Conservation (phyloP, 441 rosid genomes). For the Monsonia emarginata region DNA sequence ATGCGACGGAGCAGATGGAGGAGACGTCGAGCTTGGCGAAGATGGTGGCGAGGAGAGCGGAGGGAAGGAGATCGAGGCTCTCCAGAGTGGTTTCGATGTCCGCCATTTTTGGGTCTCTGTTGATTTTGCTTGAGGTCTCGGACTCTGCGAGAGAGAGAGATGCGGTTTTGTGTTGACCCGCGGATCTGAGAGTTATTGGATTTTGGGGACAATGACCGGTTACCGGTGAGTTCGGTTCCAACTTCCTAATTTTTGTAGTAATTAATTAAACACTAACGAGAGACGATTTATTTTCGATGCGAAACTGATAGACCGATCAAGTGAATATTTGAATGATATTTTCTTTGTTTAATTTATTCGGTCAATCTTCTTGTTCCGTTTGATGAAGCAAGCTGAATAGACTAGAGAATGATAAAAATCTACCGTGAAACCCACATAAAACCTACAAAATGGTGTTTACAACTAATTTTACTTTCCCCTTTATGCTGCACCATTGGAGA, state of each 20-base stretch:
- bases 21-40: constrained; percentile 67
- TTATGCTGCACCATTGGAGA: too few species aligned
- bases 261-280: too few species aligned
- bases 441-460: too few species aligned
- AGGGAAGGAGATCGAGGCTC: constrained; percentile 58
- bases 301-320: too few species aligned
- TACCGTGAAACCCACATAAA: too few species aligned
- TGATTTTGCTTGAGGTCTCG: neutral
- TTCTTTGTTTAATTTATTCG: too few species aligned
- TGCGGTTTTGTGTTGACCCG: neutral
- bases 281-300: too few species aligned
- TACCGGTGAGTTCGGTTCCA: neutral
- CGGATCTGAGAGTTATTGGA: neutral
- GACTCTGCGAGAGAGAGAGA: neutral
- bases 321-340: too few species aligned
- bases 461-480: too few species aligned
- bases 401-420: too few species aligned
- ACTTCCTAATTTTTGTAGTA: neutral
- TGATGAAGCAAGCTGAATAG: too few species aligned
- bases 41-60: constrained; percentile 49
- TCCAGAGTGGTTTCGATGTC: constrained; percentile 16
- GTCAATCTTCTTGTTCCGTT: too few species aligned
- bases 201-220: neutral
- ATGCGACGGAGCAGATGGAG: constrained; percentile 60
- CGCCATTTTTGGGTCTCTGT: constrained; percentile 16